phyloP scores from a whole-genome alignment of 805 yeast species.

The Saturnispora saitoi region DNA sequence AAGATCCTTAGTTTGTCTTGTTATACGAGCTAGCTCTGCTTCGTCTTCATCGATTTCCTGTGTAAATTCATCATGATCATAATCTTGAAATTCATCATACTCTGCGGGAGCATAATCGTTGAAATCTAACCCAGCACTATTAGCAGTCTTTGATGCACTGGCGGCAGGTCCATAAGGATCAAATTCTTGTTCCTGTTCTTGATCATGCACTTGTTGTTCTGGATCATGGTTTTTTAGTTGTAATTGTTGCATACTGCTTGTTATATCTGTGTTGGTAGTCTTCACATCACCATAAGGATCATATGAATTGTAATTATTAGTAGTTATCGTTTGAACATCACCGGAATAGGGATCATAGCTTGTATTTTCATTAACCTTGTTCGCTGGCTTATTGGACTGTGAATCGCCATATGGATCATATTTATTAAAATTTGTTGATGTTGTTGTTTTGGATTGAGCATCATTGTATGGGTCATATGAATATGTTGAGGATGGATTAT shows the following conservation, averaged over 20 bases:
- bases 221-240: constrained; percentile 9
- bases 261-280: not conserved
- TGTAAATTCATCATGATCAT: constrained; percentile 24
- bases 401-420: constrained; percentile 6
- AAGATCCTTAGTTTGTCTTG: constrained; percentile 59
- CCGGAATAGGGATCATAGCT: not conserved
- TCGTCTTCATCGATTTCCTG: constrained; percentile 76
- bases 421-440: not conserved
- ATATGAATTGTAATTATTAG: constrained; percentile 5
- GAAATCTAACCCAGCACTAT: constrained; percentile 15
- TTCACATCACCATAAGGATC: constrained; percentile 18
- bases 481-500: not conserved
- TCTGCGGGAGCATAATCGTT: constrained; percentile 22
- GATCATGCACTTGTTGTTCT: constrained; percentile 7
- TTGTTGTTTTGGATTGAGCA: not conserved
- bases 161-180: constrained; percentile 24
- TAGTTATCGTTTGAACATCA: not conserved
- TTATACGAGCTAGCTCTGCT: constrained; percentile 75
- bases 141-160: constrained; percentile 10
- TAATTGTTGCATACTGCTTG: constrained; percentile 8
- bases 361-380: not conserved
- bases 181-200: constrained; percentile 10
- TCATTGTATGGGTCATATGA: not conserved
- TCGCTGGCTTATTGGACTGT: not conserved
- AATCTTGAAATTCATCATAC: constrained; percentile 10